These are phyloP conservation scores for Phytophthora foliorum DNA, from an alignment of 352 stramenopile species.

Conservation along the genomic window DNA sequence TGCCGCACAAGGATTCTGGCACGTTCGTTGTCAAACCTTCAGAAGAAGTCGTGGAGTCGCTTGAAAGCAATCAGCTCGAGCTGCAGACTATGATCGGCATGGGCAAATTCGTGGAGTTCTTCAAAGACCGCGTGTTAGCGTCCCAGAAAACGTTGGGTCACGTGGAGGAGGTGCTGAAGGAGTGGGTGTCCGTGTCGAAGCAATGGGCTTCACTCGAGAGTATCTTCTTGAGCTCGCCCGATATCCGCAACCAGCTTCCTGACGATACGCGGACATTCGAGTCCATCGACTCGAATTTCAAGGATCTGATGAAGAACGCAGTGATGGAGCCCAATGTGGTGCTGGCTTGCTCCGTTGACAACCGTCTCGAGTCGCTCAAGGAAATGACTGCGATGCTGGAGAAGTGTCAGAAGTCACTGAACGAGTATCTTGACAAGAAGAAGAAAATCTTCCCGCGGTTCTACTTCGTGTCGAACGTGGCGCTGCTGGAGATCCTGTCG, in stretches of 20 bases:
- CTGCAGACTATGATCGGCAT: conserved; percentile 92
- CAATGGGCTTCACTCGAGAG: conserved; percentile 91
- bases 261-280: conserved; percentile 91
- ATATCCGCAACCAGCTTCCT: conserved; percentile 90
- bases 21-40: conserved; percentile 90
- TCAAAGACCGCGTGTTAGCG: conserved; percentile 84
- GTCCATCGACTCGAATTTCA: conserved; percentile 92
- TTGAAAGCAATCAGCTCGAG: conserved; percentile 90
- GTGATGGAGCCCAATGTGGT: conserved; percentile 90
- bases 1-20: conserved; percentile 88
- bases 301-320: conserved; percentile 92
- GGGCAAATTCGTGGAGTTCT: conserved; percentile 94
- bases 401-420: conserved; percentile 91
- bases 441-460: conserved; percentile 94
- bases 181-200: conserved; percentile 90
- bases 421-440: conserved; percentile 93
- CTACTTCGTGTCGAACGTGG: conserved; percentile 92
- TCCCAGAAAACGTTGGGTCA: conserved; percentile 87
- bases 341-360: conserved; percentile 78
- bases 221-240: conserved; percentile 90
- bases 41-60: conserved; percentile 87
- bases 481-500: conserved; percentile 87
- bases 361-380: conserved; percentile 82
- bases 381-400: conserved; percentile 92
- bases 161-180: conserved; percentile 89